phyloP scores from a whole-genome alignment of 306 rosid genomes.

The Abrus pulchellus region DNA sequence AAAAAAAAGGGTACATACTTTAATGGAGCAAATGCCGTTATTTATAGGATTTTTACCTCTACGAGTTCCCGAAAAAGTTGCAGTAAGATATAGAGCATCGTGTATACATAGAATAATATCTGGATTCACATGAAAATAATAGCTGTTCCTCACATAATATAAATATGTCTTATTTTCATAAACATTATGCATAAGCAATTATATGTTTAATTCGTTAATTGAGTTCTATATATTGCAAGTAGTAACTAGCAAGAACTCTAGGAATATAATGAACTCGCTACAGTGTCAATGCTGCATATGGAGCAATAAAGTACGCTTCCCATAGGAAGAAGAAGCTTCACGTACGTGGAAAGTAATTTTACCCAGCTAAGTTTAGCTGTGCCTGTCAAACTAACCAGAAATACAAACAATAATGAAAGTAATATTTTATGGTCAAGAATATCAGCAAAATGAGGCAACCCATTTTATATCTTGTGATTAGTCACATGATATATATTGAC shows the following conservation, averaged over 20 bases:
- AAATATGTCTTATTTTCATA: not conserved
- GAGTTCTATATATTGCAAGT: slow-evolving; percentile 21
- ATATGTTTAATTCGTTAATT: not conserved
- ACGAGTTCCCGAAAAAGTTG: not conserved
- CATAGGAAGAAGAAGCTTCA: slow-evolving; percentile 35
- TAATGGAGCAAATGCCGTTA: slow-evolving; percentile 44
- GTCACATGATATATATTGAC: slow-evolving; percentile 68
- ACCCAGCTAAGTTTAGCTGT: slow-evolving; percentile 70
- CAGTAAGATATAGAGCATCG: slow-evolving; percentile 34
- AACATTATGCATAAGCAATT: not conserved
- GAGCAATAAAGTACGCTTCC: slow-evolving; percentile 22
- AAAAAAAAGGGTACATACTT: slow-evolving; percentile 26
- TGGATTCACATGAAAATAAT: not conserved
- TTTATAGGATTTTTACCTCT: slow-evolving; percentile 39
- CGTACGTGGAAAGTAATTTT: slow-evolving; percentile 53
- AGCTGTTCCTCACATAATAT: not conserved
- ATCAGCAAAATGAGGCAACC: slow-evolving; percentile 48
- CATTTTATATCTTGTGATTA: slow-evolving; percentile 63
- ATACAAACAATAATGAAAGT: slow-evolving; percentile 39
- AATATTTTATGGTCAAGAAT: slow-evolving; percentile 37
- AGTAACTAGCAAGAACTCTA: not conserved
- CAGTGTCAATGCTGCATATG: slow-evolving; percentile 8
- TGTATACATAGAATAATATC: not conserved
- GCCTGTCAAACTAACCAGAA: slow-evolving; percentile 48
- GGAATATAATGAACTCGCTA: slow-evolving; percentile 27